Evolutionary conservation across 768 basidiomycete species (phyloP), one percentile per base, ranked within the genome.

Genomic region (Asterophora parasitica): DNA sequence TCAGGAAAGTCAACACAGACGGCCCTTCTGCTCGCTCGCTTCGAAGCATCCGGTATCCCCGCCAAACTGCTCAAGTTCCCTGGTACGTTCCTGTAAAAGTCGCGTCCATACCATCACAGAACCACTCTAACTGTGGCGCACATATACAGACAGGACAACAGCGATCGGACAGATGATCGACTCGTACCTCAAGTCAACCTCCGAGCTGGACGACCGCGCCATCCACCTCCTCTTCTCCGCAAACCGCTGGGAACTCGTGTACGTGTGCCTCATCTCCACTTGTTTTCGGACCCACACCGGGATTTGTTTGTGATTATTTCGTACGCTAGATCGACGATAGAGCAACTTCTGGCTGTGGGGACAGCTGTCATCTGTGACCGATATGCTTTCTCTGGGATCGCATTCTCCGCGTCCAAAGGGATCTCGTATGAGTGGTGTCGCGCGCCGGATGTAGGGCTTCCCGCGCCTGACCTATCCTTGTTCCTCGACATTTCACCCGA

Each of bases 241-340:
- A 2, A 99, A 99, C 62, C 79, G 95, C 30, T 98, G 96, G 96
- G 94, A 98, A 63, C 79, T 87, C 52, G 85, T 86, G 90, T 95
- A 60, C 36, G 55, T 57, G 33, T 32, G 37, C 44, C 40, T 38
- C 15, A 9, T 27, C 39, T 36, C 16, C 16, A 31, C n/a, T n/a
- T n/a, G n/a, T n/a, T 12, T 31, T 12, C 30, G 9, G 9, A 31
- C 8, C 4, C 12, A 31, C 30, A 16, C 17, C 23, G 6, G 23
- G 23, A 11, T 34, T 28, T n/a, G n/a, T n/a, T 17, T 51, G 4
- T 17, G 41, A 36, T 23, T n/a, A 8, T 26, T 36, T n/a, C 35
- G 12, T 11, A 31, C 34, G 16, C 23, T 28, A 86, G 88, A 19
- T 64, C 82, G 2, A 72, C 71, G 0, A 92, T 97, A 42, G 71